Conservation (phyloP, 192 early-diverging fungal genomes). For the Mortierella alpina region DNA sequence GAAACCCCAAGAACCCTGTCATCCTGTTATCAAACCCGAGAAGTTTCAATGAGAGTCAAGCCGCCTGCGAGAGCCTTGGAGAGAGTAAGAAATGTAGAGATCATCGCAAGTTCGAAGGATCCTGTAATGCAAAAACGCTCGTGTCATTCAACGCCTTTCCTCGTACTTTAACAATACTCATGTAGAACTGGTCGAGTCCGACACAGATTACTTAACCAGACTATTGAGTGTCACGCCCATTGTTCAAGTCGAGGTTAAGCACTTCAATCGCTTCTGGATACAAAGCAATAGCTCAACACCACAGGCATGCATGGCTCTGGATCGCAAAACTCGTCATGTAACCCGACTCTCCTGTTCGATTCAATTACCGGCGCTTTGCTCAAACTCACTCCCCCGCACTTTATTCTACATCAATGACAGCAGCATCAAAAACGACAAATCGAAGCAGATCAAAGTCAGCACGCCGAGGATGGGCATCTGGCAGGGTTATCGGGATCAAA, state of each 20-base stretch:
- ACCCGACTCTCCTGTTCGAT: background rate
- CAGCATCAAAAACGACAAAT: conserved; percentile 1
- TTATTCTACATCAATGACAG: no score
- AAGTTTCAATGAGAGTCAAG: background rate
- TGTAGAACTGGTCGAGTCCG: background rate
- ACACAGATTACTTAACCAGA: background rate
- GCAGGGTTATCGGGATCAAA: conserved; percentile 40
- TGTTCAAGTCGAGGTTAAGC: conserved; percentile 9
- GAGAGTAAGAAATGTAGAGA: conserved; percentile 10
- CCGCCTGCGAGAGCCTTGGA: conserved; percentile 3
- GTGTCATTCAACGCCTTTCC: background rate
- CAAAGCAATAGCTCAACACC: background rate
- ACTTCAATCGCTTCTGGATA: conserved; percentile 4
- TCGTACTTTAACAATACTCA: background rate
- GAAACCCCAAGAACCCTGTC: conserved; percentile 21
- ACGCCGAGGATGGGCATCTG: conserved; percentile 7
- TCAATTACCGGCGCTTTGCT: conserved; percentile 14
- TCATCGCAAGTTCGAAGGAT: background rate
- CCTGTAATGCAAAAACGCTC: background rate
- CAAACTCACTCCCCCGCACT: conserved; percentile 4
- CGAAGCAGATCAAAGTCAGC: conserved; percentile 24
- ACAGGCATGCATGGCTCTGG: conserved; percentile 2
- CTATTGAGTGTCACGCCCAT: conserved; percentile 19
- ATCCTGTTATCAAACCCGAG: conserved; percentile 32
- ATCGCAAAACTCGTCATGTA: background rate